A percentile compares a stretch with the other conserved stretches of the same genome.
Evolutionary conservation across 176 grass and related monocot species (phyloP).

Genomic region (Oryza meyeriana): DNA sequence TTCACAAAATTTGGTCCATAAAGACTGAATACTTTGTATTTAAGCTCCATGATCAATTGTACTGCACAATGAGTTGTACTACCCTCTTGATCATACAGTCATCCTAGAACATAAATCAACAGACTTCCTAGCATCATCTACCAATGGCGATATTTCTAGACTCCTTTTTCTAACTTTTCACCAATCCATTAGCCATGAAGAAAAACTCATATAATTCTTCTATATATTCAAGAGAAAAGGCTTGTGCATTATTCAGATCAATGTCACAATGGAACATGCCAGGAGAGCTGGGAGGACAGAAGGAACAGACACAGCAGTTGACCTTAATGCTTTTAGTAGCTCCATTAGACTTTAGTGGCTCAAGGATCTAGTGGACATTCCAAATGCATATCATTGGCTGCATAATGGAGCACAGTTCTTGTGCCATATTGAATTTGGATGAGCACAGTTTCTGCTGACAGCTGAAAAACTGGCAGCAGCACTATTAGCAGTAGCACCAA

Average conservation of each 20-base stretch:
- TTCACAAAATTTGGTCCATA: background rate
- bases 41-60: conserved; percentile 26
- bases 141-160: background rate
- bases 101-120: conserved; percentile 1
- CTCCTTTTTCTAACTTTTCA: background rate
- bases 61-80: background rate
- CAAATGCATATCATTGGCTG: conserved; percentile 20
- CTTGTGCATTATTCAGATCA: background rate
- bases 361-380: conserved; percentile 33
- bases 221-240: background rate
- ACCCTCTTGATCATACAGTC: background rate
- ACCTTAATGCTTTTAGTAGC: conserved; percentile 34
- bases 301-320: conserved; percentile 8
- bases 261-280: background rate
- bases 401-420: conserved; percentile 20
- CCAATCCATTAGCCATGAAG: background rate
- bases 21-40: conserved; percentile 11
- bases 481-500: conserved; percentile 18
- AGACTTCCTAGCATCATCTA: conserved; percentile 5
- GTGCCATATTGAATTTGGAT: conserved; percentile 10
- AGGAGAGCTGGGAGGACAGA: background rate
- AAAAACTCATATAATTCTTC: background rate
- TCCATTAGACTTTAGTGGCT: conserved; percentile 24
- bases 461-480: background rate
- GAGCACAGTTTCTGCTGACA: conserved; percentile 3